Evolutionary conservation across 176 grass and related monocot species (phyloP).

Genomic region (Carex littledalei): DNA sequence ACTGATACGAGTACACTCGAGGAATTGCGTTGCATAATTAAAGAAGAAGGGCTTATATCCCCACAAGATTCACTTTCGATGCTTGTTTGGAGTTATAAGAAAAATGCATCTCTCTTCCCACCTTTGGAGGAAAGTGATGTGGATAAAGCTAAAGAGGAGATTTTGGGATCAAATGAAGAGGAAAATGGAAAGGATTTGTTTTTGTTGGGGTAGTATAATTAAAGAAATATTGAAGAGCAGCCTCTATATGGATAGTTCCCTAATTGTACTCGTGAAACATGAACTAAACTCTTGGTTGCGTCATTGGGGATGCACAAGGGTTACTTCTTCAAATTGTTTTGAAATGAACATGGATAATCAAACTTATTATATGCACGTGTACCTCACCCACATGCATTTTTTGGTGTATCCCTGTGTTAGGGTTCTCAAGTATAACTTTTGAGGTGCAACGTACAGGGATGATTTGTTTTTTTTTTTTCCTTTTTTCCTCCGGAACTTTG

Average conservation of each 20-base stretch:
- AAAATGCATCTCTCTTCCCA: constrained; percentile 55
- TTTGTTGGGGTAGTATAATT: not conserved
- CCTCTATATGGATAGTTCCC: not conserved
- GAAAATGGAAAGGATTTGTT: constrained; percentile 27
- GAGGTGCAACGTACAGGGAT: not conserved
- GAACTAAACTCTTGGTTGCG: not conserved
- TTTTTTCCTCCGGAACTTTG: not conserved
- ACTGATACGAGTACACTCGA: constrained; percentile 59
- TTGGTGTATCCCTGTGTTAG: not conserved
- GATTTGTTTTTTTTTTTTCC: not conserved
- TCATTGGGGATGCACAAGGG: not conserved
- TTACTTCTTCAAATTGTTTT: not conserved
- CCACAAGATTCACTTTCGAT: constrained; percentile 85
- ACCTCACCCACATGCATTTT: not conserved
- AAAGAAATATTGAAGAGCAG: not conserved
- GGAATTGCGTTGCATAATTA: constrained; percentile 53
- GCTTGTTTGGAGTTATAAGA: constrained; percentile 99
- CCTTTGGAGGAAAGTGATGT: constrained; percentile 34
- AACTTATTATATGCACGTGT: not conserved
- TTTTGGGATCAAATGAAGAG: constrained; percentile 36
- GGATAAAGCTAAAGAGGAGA: constrained; percentile 39
- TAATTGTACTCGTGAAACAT: not conserved
- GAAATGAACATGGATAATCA: not conserved
- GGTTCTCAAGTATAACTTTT: not conserved
- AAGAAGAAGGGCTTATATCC: constrained; percentile 78